These are phyloP conservation scores for Vitis rupestris DNA, from an alignment of 164 flowering plant genomes.

Conservation along the genomic window DNA sequence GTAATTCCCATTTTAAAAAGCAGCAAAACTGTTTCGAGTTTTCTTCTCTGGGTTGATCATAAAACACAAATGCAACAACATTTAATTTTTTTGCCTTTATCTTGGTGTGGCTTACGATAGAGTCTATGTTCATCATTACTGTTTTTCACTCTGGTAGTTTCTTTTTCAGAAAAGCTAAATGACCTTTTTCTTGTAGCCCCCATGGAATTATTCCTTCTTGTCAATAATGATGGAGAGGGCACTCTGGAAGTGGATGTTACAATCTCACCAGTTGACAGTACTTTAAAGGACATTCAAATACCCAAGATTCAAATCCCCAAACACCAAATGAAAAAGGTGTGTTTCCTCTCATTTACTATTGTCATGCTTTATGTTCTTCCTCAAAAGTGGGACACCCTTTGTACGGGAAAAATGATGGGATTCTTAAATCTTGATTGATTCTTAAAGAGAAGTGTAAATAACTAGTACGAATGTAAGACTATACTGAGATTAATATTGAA, in stretches of 20 bases:
- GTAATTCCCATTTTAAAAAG: no score
- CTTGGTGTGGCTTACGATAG: background rate
- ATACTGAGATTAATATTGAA: no score
- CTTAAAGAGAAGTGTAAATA: no score
- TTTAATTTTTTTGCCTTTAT: background rate
- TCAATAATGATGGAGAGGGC: constrained; percentile 24
- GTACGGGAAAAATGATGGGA: no score
- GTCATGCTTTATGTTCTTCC: background rate
- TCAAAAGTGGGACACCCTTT: background rate
- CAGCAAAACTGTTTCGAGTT: no score
- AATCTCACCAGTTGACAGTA: background rate
- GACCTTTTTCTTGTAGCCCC: constrained; percentile 8
- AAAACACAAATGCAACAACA: background rate
- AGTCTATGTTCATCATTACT: background rate
- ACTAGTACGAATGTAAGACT: no score
- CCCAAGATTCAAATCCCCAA: background rate
- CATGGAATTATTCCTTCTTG: constrained; percentile 13
- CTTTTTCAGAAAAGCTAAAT: constrained; percentile 2
- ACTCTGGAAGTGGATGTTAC: constrained; percentile 20
- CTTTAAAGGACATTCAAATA: constrained; percentile 13
- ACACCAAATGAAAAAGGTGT: constrained; percentile 21
- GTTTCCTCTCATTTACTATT: background rate
- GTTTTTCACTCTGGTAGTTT: background rate
- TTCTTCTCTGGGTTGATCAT: no score
- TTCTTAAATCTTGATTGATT: no score